Evolutionary conservation across 768 basidiomycete species (phyloP).

Genomic region (Kockovaella imperatae): DNA sequence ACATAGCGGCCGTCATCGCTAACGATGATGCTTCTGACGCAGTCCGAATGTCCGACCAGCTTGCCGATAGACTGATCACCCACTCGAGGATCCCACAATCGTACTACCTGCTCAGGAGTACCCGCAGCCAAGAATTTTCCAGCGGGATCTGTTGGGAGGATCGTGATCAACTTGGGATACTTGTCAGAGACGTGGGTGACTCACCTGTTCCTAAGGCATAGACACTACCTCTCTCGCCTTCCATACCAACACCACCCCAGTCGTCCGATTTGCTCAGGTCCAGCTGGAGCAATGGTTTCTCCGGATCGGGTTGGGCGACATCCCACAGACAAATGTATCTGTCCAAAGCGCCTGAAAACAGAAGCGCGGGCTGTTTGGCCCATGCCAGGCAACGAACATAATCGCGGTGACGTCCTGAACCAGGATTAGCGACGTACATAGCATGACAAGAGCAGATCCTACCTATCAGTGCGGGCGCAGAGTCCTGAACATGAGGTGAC

Average conservation of each 20-base stretch:
- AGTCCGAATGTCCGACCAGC: slow-evolving; percentile 93
- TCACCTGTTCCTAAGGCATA: slow-evolving; percentile 42
- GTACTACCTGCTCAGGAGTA: slow-evolving; percentile 79
- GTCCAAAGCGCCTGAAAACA: slow-evolving; percentile 72
- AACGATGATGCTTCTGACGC: slow-evolving; percentile 79
- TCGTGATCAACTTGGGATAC: neutral
- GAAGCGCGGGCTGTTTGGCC: slow-evolving; percentile 30
- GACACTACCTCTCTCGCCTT: slow-evolving; percentile 39
- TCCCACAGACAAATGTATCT: slow-evolving; percentile 94
- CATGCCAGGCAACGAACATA: slow-evolving; percentile 40
- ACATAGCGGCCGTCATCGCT: slow-evolving; percentile 88
- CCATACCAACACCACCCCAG: slow-evolving; percentile 28
- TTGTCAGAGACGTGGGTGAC: slow-evolving; percentile 4
- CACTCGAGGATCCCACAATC: slow-evolving; percentile 87
- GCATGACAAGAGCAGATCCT: too few species aligned
- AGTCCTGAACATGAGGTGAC: slow-evolving; percentile 66
- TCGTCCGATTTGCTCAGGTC: slow-evolving; percentile 31
- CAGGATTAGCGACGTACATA: slow-evolving; percentile 36
- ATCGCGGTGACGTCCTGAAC: slow-evolving; percentile 41
- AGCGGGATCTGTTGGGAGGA: slow-evolving; percentile 62
- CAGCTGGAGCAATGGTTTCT: slow-evolving; percentile 37
- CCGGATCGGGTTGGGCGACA: slow-evolving; percentile 46
- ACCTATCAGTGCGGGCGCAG: slow-evolving; percentile 50
- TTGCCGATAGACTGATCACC: slow-evolving; percentile 68
- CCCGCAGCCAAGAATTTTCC: slow-evolving; percentile 80